Conservation (phyloP, 768 basidiomycete genomes). For the Vararia minispora region DNA sequence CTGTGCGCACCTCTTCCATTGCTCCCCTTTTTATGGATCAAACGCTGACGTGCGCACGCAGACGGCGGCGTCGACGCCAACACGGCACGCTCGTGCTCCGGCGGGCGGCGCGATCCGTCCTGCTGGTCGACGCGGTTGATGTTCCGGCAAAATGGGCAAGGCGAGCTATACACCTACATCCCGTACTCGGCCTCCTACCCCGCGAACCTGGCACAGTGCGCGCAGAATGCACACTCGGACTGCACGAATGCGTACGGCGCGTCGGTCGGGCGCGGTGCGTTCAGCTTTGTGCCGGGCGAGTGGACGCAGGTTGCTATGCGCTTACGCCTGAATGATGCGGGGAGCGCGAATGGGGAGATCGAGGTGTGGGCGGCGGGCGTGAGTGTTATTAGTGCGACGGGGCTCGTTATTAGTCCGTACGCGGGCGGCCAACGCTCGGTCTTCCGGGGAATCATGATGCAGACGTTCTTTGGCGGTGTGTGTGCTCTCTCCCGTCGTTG, state of each 20-base stretch:
- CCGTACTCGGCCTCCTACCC: conserved; percentile 27
- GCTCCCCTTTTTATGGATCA: not conserved
- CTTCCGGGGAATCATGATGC: conserved; percentile 62
- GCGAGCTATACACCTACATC: conserved; percentile 36
- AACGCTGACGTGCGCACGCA: conserved; percentile 13
- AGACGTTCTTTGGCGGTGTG: conserved; percentile 72
- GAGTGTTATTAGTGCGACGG: too few species aligned
- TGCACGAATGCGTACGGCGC: conserved; percentile 57
- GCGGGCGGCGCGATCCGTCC: conserved; percentile 43
- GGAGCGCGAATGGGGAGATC: too few species aligned
- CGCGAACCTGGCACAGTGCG: conserved; percentile 39
- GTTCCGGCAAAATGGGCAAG: conserved; percentile 41
- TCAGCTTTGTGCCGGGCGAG: conserved; percentile 46
- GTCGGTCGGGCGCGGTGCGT: conserved; percentile 59
- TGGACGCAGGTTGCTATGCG: too few species aligned
- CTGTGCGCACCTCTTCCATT: conserved; percentile 32
- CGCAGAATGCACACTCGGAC: conserved; percentile 34
- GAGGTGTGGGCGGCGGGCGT: too few species aligned
- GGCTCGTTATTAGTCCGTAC: too few species aligned
- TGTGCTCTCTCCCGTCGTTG: conserved; percentile 14
- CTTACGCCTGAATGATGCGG: too few species aligned
- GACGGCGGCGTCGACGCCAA: conserved; percentile 46
- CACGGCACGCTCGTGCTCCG: conserved; percentile 50
- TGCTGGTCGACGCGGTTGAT: conserved; percentile 69
- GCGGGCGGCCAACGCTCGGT: conserved; percentile 32